Base-by-base conservation (phyloP, 2,329 filamentous ascomycete genomes). In the Lecanicillium sp. region DNA sequence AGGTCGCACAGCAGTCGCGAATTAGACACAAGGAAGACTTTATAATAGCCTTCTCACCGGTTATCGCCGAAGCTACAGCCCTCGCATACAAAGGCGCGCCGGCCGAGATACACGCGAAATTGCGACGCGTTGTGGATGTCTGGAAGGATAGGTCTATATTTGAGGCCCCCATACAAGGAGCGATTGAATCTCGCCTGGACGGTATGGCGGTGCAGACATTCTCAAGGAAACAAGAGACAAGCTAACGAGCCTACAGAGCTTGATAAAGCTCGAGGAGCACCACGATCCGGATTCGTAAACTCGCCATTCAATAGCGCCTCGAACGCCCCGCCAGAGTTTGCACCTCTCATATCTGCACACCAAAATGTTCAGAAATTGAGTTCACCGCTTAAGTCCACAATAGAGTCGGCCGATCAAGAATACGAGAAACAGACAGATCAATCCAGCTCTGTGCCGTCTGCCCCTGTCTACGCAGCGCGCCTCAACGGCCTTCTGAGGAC, bases 1-100 rank as follows among this genome's bases (percentile, higher is more conserved):
- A 98, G 70, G 89, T 98, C 42, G 85, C 87, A 16, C 92, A 98
- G 58, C 92, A 96, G 56, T 95, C 89, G 17, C 94, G 94, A 62
- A 90, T 86, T 34, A 82, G 90, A 27, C 81, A 84, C 46, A 95
- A 94, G 62, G 80, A 89, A 38, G 92, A 98, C 51, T 98, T 98
- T 51, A 74, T 95, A 12, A 74, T 83, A 44, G 90, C 92, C 7
- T 96, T 95, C 60, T 83, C 90, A 33, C 89, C 92, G 4, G 75
- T 95, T 49, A 85, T 98, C 46, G 86, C 86, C 15, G 92, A 98
- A 59, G 90, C 88, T n/a, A 83, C 84, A 9, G 74, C 85, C 12
- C 71, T 77, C n/a, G 90, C 92, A 29, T 98, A 96, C 60, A 94
- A 90, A 60, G 87, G 88, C 44, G 82, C 88, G 2, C 79, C 85